Percentiles rank a stretch among this genome's conserved stretches.
phyloP scores from a whole-genome alignment of 257 asterid genomes.

The Asclepias syriaca region DNA sequence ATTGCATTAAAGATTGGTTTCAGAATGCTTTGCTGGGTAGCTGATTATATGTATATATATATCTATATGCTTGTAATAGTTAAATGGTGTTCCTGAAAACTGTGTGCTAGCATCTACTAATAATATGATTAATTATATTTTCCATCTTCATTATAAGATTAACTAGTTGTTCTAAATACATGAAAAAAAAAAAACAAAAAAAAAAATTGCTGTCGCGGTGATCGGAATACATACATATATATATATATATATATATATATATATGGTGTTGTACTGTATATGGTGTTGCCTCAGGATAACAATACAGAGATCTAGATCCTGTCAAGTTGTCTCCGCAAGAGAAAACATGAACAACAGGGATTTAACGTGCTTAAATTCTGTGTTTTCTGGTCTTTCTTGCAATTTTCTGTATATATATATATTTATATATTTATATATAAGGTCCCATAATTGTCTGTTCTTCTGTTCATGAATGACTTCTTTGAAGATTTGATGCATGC shows the following conservation, averaged over 20 bases:
- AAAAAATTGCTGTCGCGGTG: neutral
- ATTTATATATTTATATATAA: neutral
- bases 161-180: too few species aligned
- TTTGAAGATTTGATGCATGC: neutral
- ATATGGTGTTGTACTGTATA: slow-evolving; percentile 20
- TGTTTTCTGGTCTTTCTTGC: slow-evolving; percentile 41
- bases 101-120: slow-evolving; percentile 3
- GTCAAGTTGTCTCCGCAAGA: slow-evolving; percentile 44
- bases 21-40: neutral
- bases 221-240: neutral
- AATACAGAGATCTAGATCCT: slow-evolving; percentile 64
- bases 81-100: slow-evolving; percentile 6
- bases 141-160: too few species aligned
- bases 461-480: slow-evolving; percentile 3
- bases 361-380: slow-evolving; percentile 16
- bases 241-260: neutral
- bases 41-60: too few species aligned
- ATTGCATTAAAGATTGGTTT: neutral
- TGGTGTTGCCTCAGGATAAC: slow-evolving; percentile 45
- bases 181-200: too few species aligned
- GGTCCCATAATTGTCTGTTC: slow-evolving; percentile 36
- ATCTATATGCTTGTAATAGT: too few species aligned
- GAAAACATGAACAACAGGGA: slow-evolving; percentile 21
- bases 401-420: neutral
- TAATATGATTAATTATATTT: too few species aligned